These are phyloP conservation scores for Tolypocladium paradoxum DNA, from an alignment of 2,329 filamentous ascomycete genomes.

Conservation along the genomic window DNA sequence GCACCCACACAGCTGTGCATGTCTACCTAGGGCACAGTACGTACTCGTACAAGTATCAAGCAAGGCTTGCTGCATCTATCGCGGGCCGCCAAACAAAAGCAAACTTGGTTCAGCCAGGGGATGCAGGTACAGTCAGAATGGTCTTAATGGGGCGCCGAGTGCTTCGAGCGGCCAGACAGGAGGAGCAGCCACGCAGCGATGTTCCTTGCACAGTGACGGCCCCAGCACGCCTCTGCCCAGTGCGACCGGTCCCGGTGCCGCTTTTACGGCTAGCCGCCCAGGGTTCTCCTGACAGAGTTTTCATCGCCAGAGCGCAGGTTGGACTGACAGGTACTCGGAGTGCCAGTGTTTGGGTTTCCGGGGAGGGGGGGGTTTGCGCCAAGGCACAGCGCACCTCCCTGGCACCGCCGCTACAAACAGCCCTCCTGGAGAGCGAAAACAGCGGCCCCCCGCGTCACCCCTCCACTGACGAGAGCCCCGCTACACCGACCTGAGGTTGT, in stretches of 20 bases:
- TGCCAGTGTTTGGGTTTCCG: background rate
- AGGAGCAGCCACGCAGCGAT: background rate
- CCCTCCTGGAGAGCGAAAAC: no score
- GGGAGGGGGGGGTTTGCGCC: background rate
- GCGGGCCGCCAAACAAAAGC: constrained; percentile 1
- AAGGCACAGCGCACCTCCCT: background rate
- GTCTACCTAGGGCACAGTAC: constrained; percentile 1
- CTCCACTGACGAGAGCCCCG: constrained; percentile 4
- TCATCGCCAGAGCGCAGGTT: constrained; percentile 6
- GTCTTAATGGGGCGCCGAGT: background rate
- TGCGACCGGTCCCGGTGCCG: constrained; percentile 11
- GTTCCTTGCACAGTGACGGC: background rate
- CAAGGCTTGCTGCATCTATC: background rate
- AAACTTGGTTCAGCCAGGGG: background rate
- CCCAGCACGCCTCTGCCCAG: constrained; percentile 1
- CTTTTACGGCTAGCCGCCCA: constrained; percentile 10
- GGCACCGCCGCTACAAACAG: background rate
- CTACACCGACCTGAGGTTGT: background rate
- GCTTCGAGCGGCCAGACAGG: background rate
- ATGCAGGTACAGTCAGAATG: constrained; percentile 2
- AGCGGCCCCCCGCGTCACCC: background rate
- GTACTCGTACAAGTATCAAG: no score
- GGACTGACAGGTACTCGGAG: no score
- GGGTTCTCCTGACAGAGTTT: constrained; percentile 23
- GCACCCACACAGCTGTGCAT: background rate